Evolutionary conservation across 164 flowering plant genomes (phyloP).

Genomic region (Stephania cephalantha): DNA sequence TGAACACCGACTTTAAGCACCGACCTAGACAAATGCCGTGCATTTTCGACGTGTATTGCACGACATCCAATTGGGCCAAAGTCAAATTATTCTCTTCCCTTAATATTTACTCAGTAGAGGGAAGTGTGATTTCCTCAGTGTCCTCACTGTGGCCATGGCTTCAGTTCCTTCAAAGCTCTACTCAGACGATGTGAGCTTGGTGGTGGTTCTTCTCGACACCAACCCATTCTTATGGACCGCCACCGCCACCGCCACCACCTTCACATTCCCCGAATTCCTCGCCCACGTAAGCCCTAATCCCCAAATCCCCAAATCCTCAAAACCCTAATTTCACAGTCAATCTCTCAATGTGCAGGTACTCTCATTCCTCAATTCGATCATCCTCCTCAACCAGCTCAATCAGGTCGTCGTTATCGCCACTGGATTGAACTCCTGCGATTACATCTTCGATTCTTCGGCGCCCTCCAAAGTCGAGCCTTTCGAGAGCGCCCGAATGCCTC

Average conservation of each 20-base stretch:
- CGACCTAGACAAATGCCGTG: too few relatives aligned
- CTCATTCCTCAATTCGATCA: constrained; percentile 68
- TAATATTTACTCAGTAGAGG: too few relatives aligned
- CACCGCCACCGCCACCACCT: constrained; percentile 17
- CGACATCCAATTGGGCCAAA: too few relatives aligned
- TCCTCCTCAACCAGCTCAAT: constrained; percentile 75
- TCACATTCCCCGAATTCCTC: constrained; percentile 59
- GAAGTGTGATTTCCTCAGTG: too few relatives aligned
- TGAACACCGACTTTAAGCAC: too few relatives aligned
- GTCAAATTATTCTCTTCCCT: too few relatives aligned
- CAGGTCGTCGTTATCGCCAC: constrained; percentile 86
- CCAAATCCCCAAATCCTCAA: not conserved
- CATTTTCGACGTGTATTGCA: too few relatives aligned
- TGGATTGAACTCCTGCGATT: constrained; percentile 71
- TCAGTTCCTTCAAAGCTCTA: constrained; percentile 50
- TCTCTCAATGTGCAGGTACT: constrained; percentile 44
- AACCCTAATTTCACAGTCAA: not conserved
- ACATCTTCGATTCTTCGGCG: constrained; percentile 66
- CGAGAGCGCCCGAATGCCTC: constrained; percentile 41
- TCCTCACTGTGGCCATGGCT: constrained; percentile 28
- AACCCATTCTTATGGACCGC: constrained; percentile 84
- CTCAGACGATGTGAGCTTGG: constrained; percentile 87
- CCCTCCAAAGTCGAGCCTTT: constrained; percentile 21
- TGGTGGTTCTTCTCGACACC: constrained; percentile 72
- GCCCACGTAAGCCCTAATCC: constrained; percentile 41